Evolutionary conservation across 208 protist species (phyloP).

Genomic region (Acanthamoeba divionensis): DNA sequence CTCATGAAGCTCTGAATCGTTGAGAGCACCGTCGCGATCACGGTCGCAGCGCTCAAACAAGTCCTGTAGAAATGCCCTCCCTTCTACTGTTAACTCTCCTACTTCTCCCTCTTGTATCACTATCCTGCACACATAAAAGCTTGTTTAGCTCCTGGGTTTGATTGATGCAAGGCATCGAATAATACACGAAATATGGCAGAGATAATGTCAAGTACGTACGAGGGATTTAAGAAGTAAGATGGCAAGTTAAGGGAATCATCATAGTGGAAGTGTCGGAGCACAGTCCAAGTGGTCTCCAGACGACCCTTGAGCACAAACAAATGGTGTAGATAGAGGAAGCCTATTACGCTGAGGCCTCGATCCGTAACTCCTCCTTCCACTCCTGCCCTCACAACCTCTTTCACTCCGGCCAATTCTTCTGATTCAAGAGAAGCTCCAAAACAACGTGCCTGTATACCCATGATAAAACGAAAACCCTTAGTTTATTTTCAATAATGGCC

Average conservation of each 20-base stretch:
- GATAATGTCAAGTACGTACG: neutral
- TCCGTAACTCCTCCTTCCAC: neutral
- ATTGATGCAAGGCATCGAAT: neutral
- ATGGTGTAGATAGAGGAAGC: conserved; percentile 49
- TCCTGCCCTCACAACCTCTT: conserved; percentile 29
- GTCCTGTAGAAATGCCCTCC: too few species aligned
- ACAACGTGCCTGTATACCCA: too few species aligned
- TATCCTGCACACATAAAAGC: neutral
- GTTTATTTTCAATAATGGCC: too few species aligned
- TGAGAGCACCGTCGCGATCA: too few species aligned
- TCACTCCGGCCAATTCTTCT: conserved; percentile 36
- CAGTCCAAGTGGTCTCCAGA: conserved; percentile 48
- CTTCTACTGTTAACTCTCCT: conserved; percentile 48
- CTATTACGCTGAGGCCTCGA: neutral
- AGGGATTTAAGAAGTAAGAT: neutral
- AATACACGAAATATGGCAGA: neutral
- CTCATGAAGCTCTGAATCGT: too few species aligned
- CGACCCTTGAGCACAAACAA: conserved; percentile 40
- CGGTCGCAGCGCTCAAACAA: too few species aligned
- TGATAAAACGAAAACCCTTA: too few species aligned
- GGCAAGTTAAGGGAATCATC: neutral
- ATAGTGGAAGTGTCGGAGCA: neutral
- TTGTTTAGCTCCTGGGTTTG: neutral
- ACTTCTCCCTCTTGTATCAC: neutral
- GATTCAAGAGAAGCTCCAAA: conserved; percentile 28